A percentile compares a stretch with the other conserved stretches of the same genome.
phyloP scores from a whole-genome alignment of 805 yeast species.

The Ogataea populi-albae region DNA sequence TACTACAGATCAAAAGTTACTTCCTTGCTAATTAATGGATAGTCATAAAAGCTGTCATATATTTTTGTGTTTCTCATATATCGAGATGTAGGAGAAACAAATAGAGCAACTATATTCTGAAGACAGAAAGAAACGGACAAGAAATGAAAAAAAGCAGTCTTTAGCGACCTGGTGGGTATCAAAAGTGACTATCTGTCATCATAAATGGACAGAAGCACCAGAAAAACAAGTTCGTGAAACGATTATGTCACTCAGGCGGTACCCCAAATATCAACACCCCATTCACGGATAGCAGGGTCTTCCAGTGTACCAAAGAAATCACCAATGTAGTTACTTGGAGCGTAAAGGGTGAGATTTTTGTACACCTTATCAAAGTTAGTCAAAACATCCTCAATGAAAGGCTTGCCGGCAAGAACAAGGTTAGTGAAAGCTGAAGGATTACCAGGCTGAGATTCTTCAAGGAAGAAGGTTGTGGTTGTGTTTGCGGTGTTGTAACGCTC shows the following conservation, averaged over 20 bases:
- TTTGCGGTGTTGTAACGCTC: conserved; percentile 22
- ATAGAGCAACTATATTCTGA: background rate
- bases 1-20: no score
- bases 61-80: no score
- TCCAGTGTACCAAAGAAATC: conserved; percentile 58
- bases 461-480: conserved; percentile 50
- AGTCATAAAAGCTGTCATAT: no score
- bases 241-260: conserved; percentile 6
- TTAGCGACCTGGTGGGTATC: conserved; percentile 1
- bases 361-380: conserved; percentile 43
- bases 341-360: conserved; percentile 27
- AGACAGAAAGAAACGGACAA: background rate
- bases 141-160: background rate
- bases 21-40: no score
- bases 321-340: conserved; percentile 56
- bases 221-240: no score
- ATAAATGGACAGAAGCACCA: no score
- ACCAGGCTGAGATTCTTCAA: conserved; percentile 50
- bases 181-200: no score
- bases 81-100: no score
- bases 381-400: conserved; percentile 52
- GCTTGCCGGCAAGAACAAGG: conserved; percentile 51
- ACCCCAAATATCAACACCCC: conserved; percentile 25
- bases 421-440: conserved; percentile 46
- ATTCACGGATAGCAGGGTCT: conserved; percentile 27